These are phyloP conservation scores for Emergomyces africanus DNA, from an alignment of 2,329 filamentous ascomycete species.

Conservation along the genomic window DNA sequence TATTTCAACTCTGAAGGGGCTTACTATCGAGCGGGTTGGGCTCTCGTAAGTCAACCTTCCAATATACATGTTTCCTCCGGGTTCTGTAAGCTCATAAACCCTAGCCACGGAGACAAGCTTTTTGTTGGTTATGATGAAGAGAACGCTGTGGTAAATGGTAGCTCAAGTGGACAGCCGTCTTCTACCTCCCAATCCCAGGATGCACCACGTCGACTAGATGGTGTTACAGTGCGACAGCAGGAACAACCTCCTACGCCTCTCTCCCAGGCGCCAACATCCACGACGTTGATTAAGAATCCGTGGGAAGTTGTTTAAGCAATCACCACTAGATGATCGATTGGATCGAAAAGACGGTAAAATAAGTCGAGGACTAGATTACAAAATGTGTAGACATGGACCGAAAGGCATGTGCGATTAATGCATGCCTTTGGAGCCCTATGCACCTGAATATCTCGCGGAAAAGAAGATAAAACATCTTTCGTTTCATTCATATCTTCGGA, in stretches of 20 bases:
- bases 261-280: slow-evolving; percentile 41
- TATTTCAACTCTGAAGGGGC: slow-evolving; percentile 39
- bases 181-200: slow-evolving; percentile 13
- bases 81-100: background rate
- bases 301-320: slow-evolving; percentile 91
- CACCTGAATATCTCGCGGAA: slow-evolving; percentile 74
- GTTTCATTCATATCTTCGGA: slow-evolving; percentile 87
- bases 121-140: slow-evolving; percentile 68
- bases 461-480: slow-evolving; percentile 99
- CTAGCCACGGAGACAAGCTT: slow-evolving; percentile 82
- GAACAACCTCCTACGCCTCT: slow-evolving; percentile 55
- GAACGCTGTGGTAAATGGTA: slow-evolving; percentile 38
- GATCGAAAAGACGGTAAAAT: slow-evolving; percentile 90
- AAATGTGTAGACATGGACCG: slow-evolving; percentile 89
- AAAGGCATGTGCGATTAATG: slow-evolving; percentile 99
- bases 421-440: slow-evolving; percentile 91
- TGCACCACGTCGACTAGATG: slow-evolving; percentile 24
- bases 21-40: slow-evolving; percentile 45
- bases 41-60: slow-evolving; percentile 36
- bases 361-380: slow-evolving; percentile 54
- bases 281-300: slow-evolving; percentile 62
- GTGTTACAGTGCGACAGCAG: slow-evolving; percentile 20
- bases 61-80: background rate
- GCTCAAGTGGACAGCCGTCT: slow-evolving; percentile 17
- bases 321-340: slow-evolving; percentile 69